Evolutionary conservation across 2,329 filamentous ascomycete species (phyloP).

Genomic region (Aureobasidium sp.): DNA sequence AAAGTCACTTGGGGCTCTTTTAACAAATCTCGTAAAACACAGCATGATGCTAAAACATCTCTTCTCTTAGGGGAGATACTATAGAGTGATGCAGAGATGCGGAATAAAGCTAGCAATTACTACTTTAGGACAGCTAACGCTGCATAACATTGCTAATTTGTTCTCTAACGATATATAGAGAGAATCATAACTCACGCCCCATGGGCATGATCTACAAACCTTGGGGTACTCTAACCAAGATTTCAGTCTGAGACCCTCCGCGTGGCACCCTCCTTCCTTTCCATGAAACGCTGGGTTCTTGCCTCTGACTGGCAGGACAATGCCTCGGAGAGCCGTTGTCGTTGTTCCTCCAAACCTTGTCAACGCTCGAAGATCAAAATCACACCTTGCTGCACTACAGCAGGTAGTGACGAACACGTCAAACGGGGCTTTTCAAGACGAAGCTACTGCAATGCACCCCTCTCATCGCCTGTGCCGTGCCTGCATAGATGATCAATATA

Average conservation of each 20-base stretch:
- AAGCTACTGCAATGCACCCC: conserved; percentile 6
- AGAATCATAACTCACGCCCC: background rate
- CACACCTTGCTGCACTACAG: conserved; percentile 1
- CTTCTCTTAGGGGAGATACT: background rate
- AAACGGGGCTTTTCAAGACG: background rate
- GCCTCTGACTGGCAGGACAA: background rate
- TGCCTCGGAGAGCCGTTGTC: background rate
- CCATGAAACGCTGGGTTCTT: background rate
- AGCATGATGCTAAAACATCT: no score
- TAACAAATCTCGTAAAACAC: no score
- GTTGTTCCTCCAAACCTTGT: background rate
- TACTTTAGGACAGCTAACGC: background rate
- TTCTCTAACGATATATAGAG: background rate
- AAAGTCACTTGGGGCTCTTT: no score
- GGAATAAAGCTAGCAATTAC: background rate
- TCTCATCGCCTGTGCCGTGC: background rate
- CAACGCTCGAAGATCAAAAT: background rate
- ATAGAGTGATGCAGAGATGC: background rate
- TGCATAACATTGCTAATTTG: background rate
- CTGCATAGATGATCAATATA: conserved; percentile 10
- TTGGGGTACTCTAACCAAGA: background rate
- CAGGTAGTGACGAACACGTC: background rate
- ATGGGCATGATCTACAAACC: conserved; percentile 6
- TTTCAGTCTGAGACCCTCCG: background rate
- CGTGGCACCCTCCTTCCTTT: background rate